Base-by-base conservation (phyloP, 1,284 basidiomycete species). In the Volvariella surrecta region DNA sequence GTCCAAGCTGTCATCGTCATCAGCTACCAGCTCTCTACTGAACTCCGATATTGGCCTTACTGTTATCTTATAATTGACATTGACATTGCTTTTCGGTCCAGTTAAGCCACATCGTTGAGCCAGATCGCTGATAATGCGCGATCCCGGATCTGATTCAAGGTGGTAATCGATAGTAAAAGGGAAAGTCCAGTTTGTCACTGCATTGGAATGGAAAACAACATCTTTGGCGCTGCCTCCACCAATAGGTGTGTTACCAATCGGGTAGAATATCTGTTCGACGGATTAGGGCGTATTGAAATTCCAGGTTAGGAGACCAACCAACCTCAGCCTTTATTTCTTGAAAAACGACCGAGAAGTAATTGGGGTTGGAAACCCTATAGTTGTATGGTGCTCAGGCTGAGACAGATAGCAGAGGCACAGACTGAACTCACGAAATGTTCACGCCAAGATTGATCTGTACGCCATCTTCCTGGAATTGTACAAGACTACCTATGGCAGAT, bases 351-450 rank as follows among this genome's bases (percentile, higher is more conserved):
- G 73, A 64, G 61, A 94, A 92, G 67, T 82, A 92, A 59, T 93
- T 92, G 24, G 89, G 91, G 58, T 94, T 94, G 52, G 69, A 64
- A 46, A 92, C 86, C 39, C 87, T 91, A 53, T 35, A 45, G n/a
- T 37, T 13, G 40, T 31, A 39, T 41, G 15, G 35, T 32, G n/a
- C n/a, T 16, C 8, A 8, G 21, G 30, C 15, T 30, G 19, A 13
- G 4, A 38, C 32, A 15, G 40, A 18, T 6, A 13, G 19, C 30
- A 28, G 10, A 19, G 32, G 42, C 8, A 28, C 44, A 46, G 24
- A 15, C 16, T 19, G n/a, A n/a, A 63, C 81, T 54, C 60, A 84
- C 80, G 71, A 70, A 50, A 92, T 81, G 47, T 77, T 74, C 17
- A 91, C 65, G 42, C 71, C 74, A 42, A 91, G 69, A 50, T 79